Base-by-base conservation (phyloP, 306 rosid genomes). In the Astragalus glycyphyllos region DNA sequence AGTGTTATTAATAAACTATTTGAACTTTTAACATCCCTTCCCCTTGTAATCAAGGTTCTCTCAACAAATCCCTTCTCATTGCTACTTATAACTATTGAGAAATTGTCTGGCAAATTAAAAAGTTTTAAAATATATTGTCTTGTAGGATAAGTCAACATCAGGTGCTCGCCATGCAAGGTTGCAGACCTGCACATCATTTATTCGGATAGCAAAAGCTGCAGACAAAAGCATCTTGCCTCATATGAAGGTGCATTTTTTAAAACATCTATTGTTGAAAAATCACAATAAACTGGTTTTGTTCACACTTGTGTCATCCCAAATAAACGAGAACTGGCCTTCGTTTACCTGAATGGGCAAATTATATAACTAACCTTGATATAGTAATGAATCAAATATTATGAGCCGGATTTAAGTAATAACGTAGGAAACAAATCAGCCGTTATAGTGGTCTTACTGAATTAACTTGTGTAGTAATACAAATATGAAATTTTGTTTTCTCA, bases 181-280 rank as follows among this genome's bases (percentile, higher is more conserved):
- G 80, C 97, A 91, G 70, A 89, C 88, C 59, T 94, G 99, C 81
- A 74, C 97, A 50, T 94, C 99, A 55, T 94, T 94, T 80, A 94
- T 94, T 76, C 92, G 96, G 78, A 89, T 91, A 40, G 96, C 99
- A 35, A 94, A 94, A 84, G 77, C 97, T 57, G 91, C 97, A 73
- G 96, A 91, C 79, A 89, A 83, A 87, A 87, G 96, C 74, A 79
- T 91, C 74, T 83, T 94, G 81, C 99, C 99, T 78, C 99, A 94
- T 80, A 91, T 94, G 99, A 94, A 94, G 97, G 99, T 91, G 65
- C 69, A 41, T 59, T 32, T 7, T 15, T 78, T 81, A 65, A 66
- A 61, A 49, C 57, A 14, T 67, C 66, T 44, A 35, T 69, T 23
- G 13, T 47, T 51, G 15, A 15, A 40, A 57, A 46, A 58, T 65